Percentiles rank a stretch among this genome's conserved stretches.
Conservation (phyloP, 352 stramenopile genomes). For the Globisporangium cystogenes region DNA sequence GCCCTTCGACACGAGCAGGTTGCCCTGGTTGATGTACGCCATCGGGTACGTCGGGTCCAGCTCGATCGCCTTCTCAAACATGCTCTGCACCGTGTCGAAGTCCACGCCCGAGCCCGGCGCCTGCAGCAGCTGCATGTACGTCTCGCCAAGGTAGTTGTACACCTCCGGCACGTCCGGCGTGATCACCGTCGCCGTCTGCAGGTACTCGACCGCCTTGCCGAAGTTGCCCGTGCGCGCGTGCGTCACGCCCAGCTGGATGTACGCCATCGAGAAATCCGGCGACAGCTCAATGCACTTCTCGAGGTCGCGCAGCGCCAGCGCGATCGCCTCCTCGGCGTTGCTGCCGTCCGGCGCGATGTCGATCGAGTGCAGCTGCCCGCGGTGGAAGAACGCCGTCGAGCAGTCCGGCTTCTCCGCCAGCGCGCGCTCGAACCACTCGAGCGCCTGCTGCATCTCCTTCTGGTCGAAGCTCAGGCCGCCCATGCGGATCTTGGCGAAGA, state of each 20-base stretch:
- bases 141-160: slow-evolving; percentile 86
- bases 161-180: slow-evolving; percentile 74
- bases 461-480: slow-evolving; percentile 78
- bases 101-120: slow-evolving; percentile 38
- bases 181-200: slow-evolving; percentile 53
- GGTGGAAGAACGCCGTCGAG: slow-evolving; percentile 78
- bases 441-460: slow-evolving; percentile 66
- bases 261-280: slow-evolving; percentile 77
- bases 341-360: slow-evolving; percentile 50
- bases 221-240: slow-evolving; percentile 72
- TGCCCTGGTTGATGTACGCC: slow-evolving; percentile 85
- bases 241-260: slow-evolving; percentile 77
- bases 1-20: slow-evolving; percentile 72
- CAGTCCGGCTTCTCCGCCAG: slow-evolving; percentile 56
- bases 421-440: slow-evolving; percentile 75
- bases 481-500: slow-evolving; percentile 82
- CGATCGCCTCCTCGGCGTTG: slow-evolving; percentile 49
- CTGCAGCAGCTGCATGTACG: slow-evolving; percentile 82
- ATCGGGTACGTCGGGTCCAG: slow-evolving; percentile 80
- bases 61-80: slow-evolving; percentile 80
- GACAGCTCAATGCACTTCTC: slow-evolving; percentile 65
- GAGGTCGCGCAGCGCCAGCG: slow-evolving; percentile 50
- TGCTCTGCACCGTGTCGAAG: slow-evolving; percentile 54
- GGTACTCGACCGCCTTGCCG: slow-evolving; percentile 60
- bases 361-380: slow-evolving; percentile 77